These are phyloP conservation scores for Calonectria crousiana DNA, from an alignment of 2,329 filamentous ascomycete species.

Conservation along the genomic window DNA sequence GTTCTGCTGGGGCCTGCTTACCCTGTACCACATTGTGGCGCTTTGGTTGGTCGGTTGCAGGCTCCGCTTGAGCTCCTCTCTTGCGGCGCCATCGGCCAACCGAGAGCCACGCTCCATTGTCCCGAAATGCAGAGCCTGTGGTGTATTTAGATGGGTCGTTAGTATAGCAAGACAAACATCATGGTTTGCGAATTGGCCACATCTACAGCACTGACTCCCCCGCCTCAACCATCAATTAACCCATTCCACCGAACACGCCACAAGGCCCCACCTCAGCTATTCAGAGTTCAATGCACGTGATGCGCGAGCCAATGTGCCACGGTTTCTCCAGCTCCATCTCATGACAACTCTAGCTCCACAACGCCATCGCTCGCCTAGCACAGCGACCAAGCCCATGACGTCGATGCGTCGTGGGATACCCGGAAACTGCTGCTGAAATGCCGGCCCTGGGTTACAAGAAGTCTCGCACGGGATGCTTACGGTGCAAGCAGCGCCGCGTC, in stretches of 20 bases:
- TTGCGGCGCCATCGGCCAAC: background rate
- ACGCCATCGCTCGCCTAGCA: background rate
- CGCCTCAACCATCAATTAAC: background rate
- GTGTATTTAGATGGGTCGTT: background rate
- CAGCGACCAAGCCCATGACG: background rate
- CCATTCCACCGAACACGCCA: background rate
- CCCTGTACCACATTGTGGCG: background rate
- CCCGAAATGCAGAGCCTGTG: background rate
- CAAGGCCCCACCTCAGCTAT: background rate
- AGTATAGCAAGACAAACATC: background rate
- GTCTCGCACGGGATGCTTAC: background rate
- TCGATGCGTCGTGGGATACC: background rate
- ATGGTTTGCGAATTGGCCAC: background rate
- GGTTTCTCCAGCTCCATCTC: background rate
- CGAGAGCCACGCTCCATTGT: background rate
- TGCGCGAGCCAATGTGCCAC: background rate
- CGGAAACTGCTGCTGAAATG: background rate
- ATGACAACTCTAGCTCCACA: background rate
- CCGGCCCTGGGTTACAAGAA: conserved; percentile 1
- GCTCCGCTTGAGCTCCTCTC: background rate
- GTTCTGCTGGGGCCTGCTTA: background rate
- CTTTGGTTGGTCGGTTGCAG: background rate
- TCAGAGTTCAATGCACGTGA: background rate
- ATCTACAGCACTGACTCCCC: background rate
- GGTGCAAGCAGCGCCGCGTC: conserved; percentile 4